Conservation (phyloP, 2,329 filamentous ascomycete genomes). For the Xylariaceae sp. region DNA sequence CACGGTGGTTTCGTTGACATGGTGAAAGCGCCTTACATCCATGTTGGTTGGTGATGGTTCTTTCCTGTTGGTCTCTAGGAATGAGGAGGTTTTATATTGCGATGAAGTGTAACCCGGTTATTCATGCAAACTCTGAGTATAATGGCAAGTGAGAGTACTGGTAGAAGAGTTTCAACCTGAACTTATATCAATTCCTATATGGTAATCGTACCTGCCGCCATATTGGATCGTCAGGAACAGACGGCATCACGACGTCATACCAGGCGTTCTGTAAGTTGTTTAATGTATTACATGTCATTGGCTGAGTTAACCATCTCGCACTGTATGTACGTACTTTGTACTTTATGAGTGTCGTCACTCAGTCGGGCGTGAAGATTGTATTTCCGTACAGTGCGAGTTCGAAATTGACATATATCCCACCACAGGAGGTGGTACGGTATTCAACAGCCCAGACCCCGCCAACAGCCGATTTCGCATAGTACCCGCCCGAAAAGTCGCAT, state of each 20-base stretch:
- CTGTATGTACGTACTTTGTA: conserved; percentile 1
- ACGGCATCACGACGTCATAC: conserved; percentile 25
- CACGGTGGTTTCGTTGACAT: not conserved
- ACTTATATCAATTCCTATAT: too few relatives aligned
- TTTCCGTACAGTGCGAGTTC: conserved; percentile 3
- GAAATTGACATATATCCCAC: conserved; percentile 2
- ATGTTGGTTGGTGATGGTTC: conserved; percentile 24
- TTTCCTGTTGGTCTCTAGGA: not conserved
- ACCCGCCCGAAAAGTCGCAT: conserved; percentile 30
- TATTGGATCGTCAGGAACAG: too few relatives aligned
- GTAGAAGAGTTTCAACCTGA: too few relatives aligned
- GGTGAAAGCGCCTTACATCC: conserved; percentile 37
- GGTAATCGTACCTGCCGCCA: too few relatives aligned
- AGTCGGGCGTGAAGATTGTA: not conserved
- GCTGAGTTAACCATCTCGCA: not conserved
- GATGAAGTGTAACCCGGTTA: too few relatives aligned
- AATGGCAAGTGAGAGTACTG: too few relatives aligned
- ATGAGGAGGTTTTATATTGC: too few relatives aligned
- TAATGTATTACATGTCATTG: conserved; percentile 9
- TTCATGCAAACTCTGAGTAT: too few relatives aligned
- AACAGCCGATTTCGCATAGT: conserved; percentile 35
- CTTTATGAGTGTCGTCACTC: not conserved
- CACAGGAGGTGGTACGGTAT: conserved; percentile 4
- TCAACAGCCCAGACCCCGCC: conserved; percentile 9
- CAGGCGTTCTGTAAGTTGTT: not conserved